Evolutionary conservation across 225 moss, liverwort and hornwort species (phyloP).

Genomic region (Sphagnum tenellum): DNA sequence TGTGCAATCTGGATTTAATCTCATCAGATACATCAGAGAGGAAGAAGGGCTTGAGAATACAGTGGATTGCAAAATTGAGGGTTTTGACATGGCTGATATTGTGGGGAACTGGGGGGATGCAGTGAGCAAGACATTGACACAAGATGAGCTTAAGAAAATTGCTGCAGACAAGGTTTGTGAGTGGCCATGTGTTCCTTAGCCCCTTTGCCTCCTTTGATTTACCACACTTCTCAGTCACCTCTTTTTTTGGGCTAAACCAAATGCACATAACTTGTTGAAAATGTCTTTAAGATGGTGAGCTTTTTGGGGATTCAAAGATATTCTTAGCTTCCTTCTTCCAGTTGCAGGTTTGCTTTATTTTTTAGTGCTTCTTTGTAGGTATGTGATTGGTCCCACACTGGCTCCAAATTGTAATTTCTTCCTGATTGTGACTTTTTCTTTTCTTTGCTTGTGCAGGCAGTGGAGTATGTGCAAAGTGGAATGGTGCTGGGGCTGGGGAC

Average conservation of each 20-base stretch:
- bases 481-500: conserved; percentile 98
- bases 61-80: no score
- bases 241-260: background rate
- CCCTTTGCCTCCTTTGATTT: no score
- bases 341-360: background rate
- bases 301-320: background rate
- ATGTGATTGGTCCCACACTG: background rate
- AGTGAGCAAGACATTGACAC: conserved; percentile 63
- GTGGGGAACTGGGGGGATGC: conserved; percentile 8
- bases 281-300: background rate
- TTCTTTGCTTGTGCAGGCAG: conserved; percentile 40
- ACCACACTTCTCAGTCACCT: background rate
- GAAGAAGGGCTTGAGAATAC: no score
- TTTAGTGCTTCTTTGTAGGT: background rate
- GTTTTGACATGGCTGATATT: no score
- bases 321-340: background rate
- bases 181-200: no score
- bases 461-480: conserved; percentile 87
- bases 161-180: conserved; percentile 77
- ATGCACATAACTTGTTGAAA: background rate
- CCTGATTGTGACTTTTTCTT: background rate
- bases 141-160: conserved; percentile 89
- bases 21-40: no score
- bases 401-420: no score
- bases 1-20: no score